Base-by-base conservation (phyloP, 1,284 basidiomycete genomes). In the Pisolithus thermaeus region DNA sequence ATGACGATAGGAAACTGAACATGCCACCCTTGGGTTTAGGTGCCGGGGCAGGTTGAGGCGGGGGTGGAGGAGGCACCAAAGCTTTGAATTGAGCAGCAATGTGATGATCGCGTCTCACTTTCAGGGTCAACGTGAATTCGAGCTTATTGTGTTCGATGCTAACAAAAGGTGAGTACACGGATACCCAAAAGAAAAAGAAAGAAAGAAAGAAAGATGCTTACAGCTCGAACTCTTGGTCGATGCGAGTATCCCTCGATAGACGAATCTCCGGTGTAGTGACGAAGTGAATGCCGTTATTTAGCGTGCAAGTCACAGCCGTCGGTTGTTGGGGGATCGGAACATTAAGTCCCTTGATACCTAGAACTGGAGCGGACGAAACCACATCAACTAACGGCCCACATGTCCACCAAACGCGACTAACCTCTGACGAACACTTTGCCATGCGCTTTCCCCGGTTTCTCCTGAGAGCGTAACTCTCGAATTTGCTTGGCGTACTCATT, bases 211-310 rank as follows among this genome's bases (percentile, higher is more conserved):
- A 35, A 35, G 12, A 35, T 8, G 75, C 90, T 57, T 63, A 93
- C 92, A 96, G 73, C 62, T 97, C 93, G 61, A 97, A 98, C 68
- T 97, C 94, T 67, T 96, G 92, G 47, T 90, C 86, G 56, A 98
- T 90, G 20, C 75, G 76, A 50, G 80, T 81, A 27, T 87, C 83
- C 37, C 76, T 70, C 30, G 71, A 73, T 3, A 97, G 72, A 9
- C 74, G 72, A 40, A 77, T 79, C 60, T 92, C 90, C 0, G 92
- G 93, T 1, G 95, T 97, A 4, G 91, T 92, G 51, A 99, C 96
- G 59, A 89, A 95, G 70, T 98, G 94, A 52, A 97, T 93, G 7
- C 95, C 94, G 61, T 98, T 98, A 71, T 97, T 96, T 53, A 99
- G 75, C 0, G 92, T 93, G 64, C 92, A 91, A n/a, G 86, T 87